phyloP scores from a whole-genome alignment of 164 flowering plant genomes.

The Stephania japonica region DNA sequence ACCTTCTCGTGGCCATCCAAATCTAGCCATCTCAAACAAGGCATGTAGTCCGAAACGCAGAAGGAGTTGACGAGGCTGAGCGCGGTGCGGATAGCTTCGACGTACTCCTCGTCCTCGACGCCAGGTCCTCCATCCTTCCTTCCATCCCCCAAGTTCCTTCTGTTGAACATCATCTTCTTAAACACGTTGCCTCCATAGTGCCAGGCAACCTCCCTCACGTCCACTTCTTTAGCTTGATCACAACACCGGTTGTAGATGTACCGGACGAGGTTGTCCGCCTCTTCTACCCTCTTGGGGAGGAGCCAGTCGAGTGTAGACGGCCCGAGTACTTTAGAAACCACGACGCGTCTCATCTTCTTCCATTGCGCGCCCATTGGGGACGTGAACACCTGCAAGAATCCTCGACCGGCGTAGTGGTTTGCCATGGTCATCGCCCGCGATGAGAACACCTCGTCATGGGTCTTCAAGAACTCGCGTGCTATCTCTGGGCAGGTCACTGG shows the following conservation, averaged over 20 bases:
- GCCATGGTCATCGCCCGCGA: constrained; percentile 28
- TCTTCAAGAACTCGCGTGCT: constrained; percentile 24
- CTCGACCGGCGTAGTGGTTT: constrained; percentile 20
- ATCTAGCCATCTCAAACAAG: constrained; percentile 25
- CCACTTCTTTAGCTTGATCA: background rate
- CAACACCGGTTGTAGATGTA: background rate
- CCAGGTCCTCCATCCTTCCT: constrained; percentile 23
- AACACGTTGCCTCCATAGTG: constrained; percentile 25
- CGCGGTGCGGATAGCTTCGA: constrained; percentile 14
- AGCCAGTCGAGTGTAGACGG: background rate
- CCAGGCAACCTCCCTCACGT: background rate
- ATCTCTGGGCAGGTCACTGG: constrained; percentile 29
- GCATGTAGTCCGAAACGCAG: no score
- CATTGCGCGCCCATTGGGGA: constrained; percentile 30
- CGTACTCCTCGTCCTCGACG: constrained; percentile 20
- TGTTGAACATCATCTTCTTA: constrained; percentile 24
- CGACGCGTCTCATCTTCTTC: constrained; percentile 9
- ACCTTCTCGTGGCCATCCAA: constrained; percentile 37
- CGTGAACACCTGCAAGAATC: constrained; percentile 16
- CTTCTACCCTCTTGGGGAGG: background rate
- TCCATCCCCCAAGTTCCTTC: constrained; percentile 23
- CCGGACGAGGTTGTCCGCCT: constrained; percentile 1
- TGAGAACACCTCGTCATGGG: constrained; percentile 25
- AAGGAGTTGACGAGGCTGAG: constrained; percentile 20
- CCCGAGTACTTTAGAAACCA: background rate